Base-by-base conservation (phyloP, 2,329 filamentous ascomycete species). In the Hortaea sp. region DNA sequence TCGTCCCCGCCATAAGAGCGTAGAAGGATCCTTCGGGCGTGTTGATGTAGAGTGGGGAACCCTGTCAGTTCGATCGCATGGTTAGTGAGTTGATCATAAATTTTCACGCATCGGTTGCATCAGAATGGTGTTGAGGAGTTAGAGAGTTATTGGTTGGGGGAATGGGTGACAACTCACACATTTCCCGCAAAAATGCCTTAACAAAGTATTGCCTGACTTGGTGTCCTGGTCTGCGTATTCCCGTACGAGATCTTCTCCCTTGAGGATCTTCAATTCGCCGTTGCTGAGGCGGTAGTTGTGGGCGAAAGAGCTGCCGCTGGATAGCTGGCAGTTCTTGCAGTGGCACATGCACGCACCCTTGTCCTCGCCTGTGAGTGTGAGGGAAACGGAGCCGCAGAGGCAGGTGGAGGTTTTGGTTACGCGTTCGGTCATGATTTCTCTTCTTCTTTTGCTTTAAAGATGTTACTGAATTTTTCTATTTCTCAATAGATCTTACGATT, bases 261-360 rank as follows among this genome's bases (percentile, higher is more conserved):
- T 50, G 12, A 51, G n/a, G 39, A 59, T 49, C 10, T 48, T 51
- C 43, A 61, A 41, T 5, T 53, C 43, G 13, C 53, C 44, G n/a
- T 60, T 53, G 41, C 53, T 52, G 45, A 58, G 53, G 35, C 60
- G 54, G 29, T 59, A 52, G 40, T 63, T 63, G 48, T 63, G 53
- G 39, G 52, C 54, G 46, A 61, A 63, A 6, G 57, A 46, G 31
- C 53, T 56, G 7, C 58, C 57, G 28, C 35, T 46, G 27, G 52
- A 46, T 37, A 50, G 48, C 29, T 53, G 49, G 50, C 55, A 57
- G 32, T 57, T 56, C 5, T 41, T 41, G 49, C 60, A 63, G 41
- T 61, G 58, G 48, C 58, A 62, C 2, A 61, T 51, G 3, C 61
- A 57, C 4, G 57, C 50, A 31, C 56, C 55, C 46, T 61, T 62